These are phyloP conservation scores for Pythium oligandrum DNA, from an alignment of 352 stramenopile species.

Conservation along the genomic window DNA sequence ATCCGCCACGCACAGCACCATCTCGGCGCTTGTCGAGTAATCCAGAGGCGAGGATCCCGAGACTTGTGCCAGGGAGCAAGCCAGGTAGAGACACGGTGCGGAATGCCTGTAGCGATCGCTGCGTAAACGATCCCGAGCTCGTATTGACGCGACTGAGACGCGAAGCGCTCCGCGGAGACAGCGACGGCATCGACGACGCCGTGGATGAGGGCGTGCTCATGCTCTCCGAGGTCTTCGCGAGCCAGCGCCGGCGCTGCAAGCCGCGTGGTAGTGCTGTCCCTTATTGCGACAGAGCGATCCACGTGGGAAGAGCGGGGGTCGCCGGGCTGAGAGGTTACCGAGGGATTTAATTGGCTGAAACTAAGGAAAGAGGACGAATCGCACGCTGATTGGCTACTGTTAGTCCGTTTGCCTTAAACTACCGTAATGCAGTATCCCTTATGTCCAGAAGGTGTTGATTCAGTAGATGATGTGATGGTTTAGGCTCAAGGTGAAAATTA, in stretches of 20 bases:
- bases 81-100: conserved; percentile 69
- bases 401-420: too few relatives aligned
- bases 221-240: not conserved
- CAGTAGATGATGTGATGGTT: too few relatives aligned
- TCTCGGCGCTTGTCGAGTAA: conserved; percentile 80
- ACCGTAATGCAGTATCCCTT: too few relatives aligned
- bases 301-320: conserved; percentile 3
- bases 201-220: conserved; percentile 22
- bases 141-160: conserved; percentile 62
- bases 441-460: too few relatives aligned
- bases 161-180: conserved; percentile 21
- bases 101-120: conserved; percentile 57
- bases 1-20: conserved; percentile 74
- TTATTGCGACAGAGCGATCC: conserved; percentile 17
- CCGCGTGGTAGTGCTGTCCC: not conserved
- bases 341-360: conserved; percentile 11
- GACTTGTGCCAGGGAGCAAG: conserved; percentile 61
- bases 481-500: too few relatives aligned
- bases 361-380: too few relatives aligned
- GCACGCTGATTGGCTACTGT: not conserved
- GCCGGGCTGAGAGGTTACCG: too few relatives aligned
- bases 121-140: conserved; percentile 39
- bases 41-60: conserved; percentile 73
- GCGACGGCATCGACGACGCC: conserved; percentile 21
- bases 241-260: too few relatives aligned